Conservation (phyloP, 495 filamentous ascomycete genomes). For the Beverwykella pulmonaria region DNA sequence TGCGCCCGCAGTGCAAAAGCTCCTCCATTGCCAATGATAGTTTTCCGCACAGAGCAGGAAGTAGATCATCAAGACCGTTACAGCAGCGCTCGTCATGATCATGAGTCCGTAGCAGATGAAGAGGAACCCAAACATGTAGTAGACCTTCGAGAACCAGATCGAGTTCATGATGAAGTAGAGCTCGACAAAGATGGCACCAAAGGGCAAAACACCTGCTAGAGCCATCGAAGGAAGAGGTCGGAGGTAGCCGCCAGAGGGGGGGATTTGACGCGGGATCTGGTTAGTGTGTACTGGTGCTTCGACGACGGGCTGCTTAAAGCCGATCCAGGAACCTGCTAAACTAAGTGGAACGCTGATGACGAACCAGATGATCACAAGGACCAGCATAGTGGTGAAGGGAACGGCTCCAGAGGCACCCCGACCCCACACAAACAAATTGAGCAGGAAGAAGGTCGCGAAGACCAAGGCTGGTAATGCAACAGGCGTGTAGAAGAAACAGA, state of each 20-base stretch:
- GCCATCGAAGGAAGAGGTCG: conserved; percentile 84
- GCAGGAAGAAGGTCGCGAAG: conserved; percentile 85
- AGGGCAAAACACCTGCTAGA: conserved; percentile 87
- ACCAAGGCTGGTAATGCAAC: conserved; percentile 83
- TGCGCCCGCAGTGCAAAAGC: conserved; percentile 84
- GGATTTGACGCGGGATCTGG: conserved; percentile 96
- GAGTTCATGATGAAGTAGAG: conserved; percentile 98
- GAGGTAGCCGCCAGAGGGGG: conserved; percentile 76
- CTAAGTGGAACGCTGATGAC: conserved; percentile 90
- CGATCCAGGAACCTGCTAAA: conserved; percentile 88
- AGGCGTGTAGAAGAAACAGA: conserved; percentile 86
- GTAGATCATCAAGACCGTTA: conserved; percentile 90
- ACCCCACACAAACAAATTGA: conserved; percentile 95
- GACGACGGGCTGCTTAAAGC: conserved; percentile 70
- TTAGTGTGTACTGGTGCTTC: conserved; percentile 89
- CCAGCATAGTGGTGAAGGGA: conserved; percentile 94
- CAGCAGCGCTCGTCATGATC: conserved; percentile 92
- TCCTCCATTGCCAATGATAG: conserved; percentile 98
- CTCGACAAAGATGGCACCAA: conserved; percentile 95
- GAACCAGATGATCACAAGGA: conserved; percentile 93
- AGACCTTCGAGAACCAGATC: conserved; percentile 96
- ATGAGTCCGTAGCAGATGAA: conserved; percentile 97
- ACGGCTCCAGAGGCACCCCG: conserved; percentile 89
- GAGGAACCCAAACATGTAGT: conserved; percentile 99
- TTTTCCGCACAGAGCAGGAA: conserved; percentile 94